Percentiles rank a stretch among this genome's conserved stretches.
Conservation (phyloP, 73 alveolate genomes). For the Paraurostyla sp. region DNA sequence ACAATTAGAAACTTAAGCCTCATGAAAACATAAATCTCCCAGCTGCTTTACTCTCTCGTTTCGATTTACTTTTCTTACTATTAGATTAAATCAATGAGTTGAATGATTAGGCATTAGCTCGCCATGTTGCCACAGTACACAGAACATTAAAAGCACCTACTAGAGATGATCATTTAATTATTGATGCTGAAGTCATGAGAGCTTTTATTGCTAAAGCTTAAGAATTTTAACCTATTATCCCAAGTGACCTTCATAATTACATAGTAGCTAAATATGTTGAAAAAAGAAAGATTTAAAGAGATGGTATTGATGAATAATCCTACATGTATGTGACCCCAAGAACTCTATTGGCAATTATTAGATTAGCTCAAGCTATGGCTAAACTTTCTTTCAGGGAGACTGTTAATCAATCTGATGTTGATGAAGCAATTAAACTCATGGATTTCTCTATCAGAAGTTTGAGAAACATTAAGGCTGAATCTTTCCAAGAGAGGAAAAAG, state of each 20-base stretch:
- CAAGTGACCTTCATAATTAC: constrained; percentile 86
- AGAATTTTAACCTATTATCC: constrained; percentile 81
- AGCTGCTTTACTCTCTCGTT: constrained; percentile 97
- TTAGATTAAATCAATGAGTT: constrained; percentile 94
- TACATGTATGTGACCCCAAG: constrained; percentile 99
- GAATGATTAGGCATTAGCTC: constrained; percentile 95
- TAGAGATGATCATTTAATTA: constrained; percentile 52
- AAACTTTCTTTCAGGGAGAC: constrained; percentile 87
- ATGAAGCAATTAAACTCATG: constrained; percentile 93
- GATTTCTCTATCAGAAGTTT: constrained; percentile 59
- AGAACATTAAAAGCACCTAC: constrained; percentile 60
- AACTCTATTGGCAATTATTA: constrained; percentile 95
- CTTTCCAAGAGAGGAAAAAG: constrained; percentile 29
- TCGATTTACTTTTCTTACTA: constrained; percentile 98
- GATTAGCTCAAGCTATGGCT: constrained; percentile 97
- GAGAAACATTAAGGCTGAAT: constrained; percentile 49
- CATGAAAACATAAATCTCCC: constrained; percentile 97
- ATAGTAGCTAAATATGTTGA: constrained; percentile 86
- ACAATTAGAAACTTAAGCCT: constrained; percentile 93
- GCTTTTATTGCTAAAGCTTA: constrained; percentile 91
- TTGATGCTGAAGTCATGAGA: constrained; percentile 83
- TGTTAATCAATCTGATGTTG: constrained; percentile 90
- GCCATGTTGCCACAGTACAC: constrained; percentile 92
- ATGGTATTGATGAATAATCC: constrained; percentile 91
- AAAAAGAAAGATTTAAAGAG: constrained; percentile 80